Evolutionary conservation across 768 basidiomycete species (phyloP), one percentile per base, ranked within the genome.

Genomic region (Imleria badia): DNA sequence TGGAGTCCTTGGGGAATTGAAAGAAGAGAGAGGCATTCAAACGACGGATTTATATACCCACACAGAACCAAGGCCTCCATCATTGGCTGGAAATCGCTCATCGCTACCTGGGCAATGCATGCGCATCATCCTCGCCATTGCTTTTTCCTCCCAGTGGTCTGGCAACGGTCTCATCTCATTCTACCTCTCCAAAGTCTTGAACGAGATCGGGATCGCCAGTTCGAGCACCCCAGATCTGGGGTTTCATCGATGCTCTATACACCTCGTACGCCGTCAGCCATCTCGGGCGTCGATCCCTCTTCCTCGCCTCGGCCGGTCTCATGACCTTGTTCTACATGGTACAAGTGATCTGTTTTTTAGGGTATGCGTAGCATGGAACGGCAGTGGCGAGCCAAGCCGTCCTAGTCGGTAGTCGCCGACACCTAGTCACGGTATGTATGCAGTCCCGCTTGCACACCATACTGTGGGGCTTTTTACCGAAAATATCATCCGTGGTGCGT

Each of bases 101-200:
- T 89, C 65, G 63, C 74, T 10, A 89, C 84, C 0, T 77, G 6
- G 89, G 87, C 3, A 91, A 91, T 66, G 89, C 5, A 82, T 90
- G 82, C 71, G 77, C 44, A 77, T 89, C 47, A 81, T 91, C 56
- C 71, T 89, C 55, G 83, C 77, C 1, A 79, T 90, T 41, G 85
- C 83, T 6, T 63, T 87, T 22, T 89, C 87, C 68, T 84, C 85
- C 0, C 89, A n/a, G n/a, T n/a, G n/a, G n/a, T n/a, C n/a, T n/a
- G n/a, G n/a, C n/a, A n/a, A n/a, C n/a, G n/a, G n/a, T 14, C 71
- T 89, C 31, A 81, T 87, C 2, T 85, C 85, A 1, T 88, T 85
- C 68, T 91, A 90, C 65, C 86, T 91, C 59, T 81, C 85, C 57
- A 71, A 85, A 15, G 80, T 89, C 4, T 69, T 91, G 39, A 78